Conservation (phyloP, 1,284 basidiomycete genomes). For the Boletus smithii region DNA sequence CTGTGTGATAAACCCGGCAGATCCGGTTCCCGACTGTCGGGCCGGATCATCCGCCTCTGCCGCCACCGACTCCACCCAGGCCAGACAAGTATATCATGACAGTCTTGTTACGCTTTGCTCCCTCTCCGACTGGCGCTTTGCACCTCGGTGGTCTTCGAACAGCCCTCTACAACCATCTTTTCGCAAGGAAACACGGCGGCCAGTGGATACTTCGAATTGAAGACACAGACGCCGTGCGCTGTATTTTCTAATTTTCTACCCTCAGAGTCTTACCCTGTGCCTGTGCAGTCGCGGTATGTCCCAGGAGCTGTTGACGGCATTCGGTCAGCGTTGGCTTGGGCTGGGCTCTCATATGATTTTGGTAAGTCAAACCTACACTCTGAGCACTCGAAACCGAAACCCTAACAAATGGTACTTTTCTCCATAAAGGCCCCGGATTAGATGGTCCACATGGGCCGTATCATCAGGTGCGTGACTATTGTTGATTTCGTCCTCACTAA, state of each 20-base stretch:
- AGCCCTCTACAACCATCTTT: slow-evolving; percentile 90
- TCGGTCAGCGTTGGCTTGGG: slow-evolving; percentile 79
- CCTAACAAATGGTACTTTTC: neutral
- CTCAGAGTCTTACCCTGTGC: slow-evolving; percentile 3
- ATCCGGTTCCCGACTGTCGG: too few species aligned
- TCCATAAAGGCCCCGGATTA: slow-evolving; percentile 64
- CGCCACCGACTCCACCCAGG: too few species aligned
- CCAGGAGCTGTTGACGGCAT: slow-evolving; percentile 84
- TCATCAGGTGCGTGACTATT: slow-evolving; percentile 58
- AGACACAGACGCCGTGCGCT: slow-evolving; percentile 52
- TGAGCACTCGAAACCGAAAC: neutral
- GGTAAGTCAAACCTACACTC: slow-evolving; percentile 46
- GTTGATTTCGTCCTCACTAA: neutral
- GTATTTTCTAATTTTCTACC: neutral
- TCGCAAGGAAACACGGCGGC: slow-evolving; percentile 77
- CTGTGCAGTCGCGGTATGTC: slow-evolving; percentile 69
- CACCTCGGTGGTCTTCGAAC: slow-evolving; percentile 90
- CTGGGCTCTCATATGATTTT: slow-evolving; percentile 90
- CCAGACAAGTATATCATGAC: neutral
- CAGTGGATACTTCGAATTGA: slow-evolving; percentile 92
- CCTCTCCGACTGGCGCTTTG: slow-evolving; percentile 92
- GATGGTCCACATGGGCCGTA: slow-evolving; percentile 77
- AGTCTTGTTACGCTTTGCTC: slow-evolving; percentile 84
- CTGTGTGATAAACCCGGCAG: too few species aligned
- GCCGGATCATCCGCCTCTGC: too few species aligned